Evolutionary conservation across 176 grass and related monocot genomes (phyloP).

Genomic region (Puccinellia tenuiflora): DNA sequence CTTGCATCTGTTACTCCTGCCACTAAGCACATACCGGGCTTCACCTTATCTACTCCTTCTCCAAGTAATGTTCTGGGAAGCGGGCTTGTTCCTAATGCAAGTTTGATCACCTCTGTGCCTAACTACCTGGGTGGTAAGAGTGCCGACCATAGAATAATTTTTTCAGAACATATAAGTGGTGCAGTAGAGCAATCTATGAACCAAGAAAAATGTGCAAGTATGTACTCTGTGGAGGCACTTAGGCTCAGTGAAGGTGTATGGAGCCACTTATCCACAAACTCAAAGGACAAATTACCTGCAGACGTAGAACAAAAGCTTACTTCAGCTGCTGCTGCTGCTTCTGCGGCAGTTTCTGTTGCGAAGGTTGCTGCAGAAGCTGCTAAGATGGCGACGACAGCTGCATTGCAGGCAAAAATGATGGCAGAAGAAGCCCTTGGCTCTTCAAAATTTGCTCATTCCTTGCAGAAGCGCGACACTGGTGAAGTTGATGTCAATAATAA

Average conservation of each 20-base stretch:
- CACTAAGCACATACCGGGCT: slow-evolving; percentile 26
- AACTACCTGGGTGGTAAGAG: slow-evolving; percentile 37
- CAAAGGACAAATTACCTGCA: slow-evolving; percentile 43
- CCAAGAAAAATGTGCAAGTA: slow-evolving; percentile 58
- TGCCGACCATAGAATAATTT: slow-evolving; percentile 40
- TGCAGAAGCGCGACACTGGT: slow-evolving; percentile 14
- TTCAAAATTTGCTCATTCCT: slow-evolving; percentile 15
- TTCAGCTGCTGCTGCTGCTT: slow-evolving; percentile 77
- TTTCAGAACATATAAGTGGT: slow-evolving; percentile 50
- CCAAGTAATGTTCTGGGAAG: slow-evolving; percentile 41
- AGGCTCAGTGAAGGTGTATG: slow-evolving; percentile 72
- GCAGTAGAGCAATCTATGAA: slow-evolving; percentile 69
- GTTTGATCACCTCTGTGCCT: slow-evolving; percentile 43
- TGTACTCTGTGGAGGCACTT: slow-evolving; percentile 49
- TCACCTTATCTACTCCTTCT: slow-evolving; percentile 50
- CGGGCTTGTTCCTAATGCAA: slow-evolving; percentile 40
- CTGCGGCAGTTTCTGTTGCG: slow-evolving; percentile 84
- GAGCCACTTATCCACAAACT: slow-evolving; percentile 50
- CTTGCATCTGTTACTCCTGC: slow-evolving; percentile 35
- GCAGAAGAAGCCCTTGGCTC: slow-evolving; percentile 65
- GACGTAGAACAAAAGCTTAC: slow-evolving; percentile 81
- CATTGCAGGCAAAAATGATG: slow-evolving; percentile 90
- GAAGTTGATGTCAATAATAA: slow-evolving; percentile 30
- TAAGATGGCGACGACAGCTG: slow-evolving; percentile 83
- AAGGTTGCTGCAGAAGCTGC: slow-evolving; percentile 88